Base-by-base conservation (phyloP, 306 rosid species). In the Calophaca sinica region DNA sequence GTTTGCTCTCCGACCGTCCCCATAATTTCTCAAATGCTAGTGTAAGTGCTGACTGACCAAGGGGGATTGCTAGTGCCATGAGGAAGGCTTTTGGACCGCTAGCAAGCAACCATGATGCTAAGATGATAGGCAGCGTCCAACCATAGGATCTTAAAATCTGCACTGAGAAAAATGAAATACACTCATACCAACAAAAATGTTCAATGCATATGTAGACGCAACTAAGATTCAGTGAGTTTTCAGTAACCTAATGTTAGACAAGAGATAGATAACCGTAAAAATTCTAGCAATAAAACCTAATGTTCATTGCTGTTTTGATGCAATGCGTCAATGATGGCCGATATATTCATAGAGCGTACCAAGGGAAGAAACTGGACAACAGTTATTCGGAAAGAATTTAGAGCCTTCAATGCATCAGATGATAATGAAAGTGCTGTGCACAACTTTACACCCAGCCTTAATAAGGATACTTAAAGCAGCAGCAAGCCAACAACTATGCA, bases 31-130 rank as follows among this genome's bases (percentile, higher is more conserved):
- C 96, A 78, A 90, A 85, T 76, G 91, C 96, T 11, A 94, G 82
- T 28, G 91, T 73, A 76, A 94, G 67, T 44, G 87, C 90, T 50
- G 97, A 88, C 76, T 94, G 97, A 39, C 87, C 89, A 52, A 94
- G 90, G 69, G 97, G 96, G 15, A 94, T 80, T n/a, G 90, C 93
- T 46, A 94, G 79, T 44, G 99, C 97, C 96, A 94, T 88, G 72
- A 94, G 91, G 74, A 94, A 88, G 59, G 97, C 96, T 87, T 90
- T 94, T 11, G 96, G 96, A 36, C 98, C 98, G 11, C 79, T 41
- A 31, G 93, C 44, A 29, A 84, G 72, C 61, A 94, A 84, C 84
- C 72, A 83, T 39, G 98, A 90, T 0, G 33, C 3, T 8, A 94
- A 8, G 33, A 94, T 86, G 70, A 87, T 35, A 12, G 98, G 98